phyloP scores from a whole-genome alignment of 2,329 filamentous ascomycete genomes.

The Xylariaceae sp. region DNA sequence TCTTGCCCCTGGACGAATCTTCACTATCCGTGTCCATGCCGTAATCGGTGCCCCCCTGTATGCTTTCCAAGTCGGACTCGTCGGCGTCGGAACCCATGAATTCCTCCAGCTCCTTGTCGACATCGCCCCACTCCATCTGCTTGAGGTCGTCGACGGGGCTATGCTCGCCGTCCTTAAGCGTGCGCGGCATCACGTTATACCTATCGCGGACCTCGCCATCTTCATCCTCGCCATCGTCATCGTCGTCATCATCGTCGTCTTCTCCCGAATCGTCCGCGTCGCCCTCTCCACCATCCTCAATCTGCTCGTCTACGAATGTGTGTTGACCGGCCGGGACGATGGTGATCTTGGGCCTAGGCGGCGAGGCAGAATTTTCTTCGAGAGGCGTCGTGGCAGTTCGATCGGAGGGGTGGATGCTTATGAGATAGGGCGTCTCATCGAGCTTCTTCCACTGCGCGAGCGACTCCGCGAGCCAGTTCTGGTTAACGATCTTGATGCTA shows the following conservation, averaged over 20 bases:
- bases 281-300: constrained; percentile 46
- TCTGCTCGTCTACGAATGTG: constrained; percentile 29
- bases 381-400: constrained; percentile 43
- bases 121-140: constrained; percentile 40
- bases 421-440: constrained; percentile 76
- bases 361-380: constrained; percentile 38
- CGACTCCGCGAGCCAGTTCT: constrained; percentile 85
- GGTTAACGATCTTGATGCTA: constrained; percentile 87
- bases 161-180: constrained; percentile 46
- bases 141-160: constrained; percentile 38
- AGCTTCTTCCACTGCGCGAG: constrained; percentile 82
- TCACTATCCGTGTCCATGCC: constrained; percentile 38
- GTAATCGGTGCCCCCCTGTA: constrained; percentile 30
- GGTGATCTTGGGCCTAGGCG: constrained; percentile 49
- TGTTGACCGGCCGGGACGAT: constrained; percentile 35
- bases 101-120: constrained; percentile 66
- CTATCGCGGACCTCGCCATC: constrained; percentile 44
- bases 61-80: constrained; percentile 49
- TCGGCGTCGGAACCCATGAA: constrained; percentile 60
- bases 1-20: constrained; percentile 36
- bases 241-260: constrained; percentile 39
- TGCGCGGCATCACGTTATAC: constrained; percentile 53
- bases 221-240: constrained; percentile 39
- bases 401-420: constrained; percentile 74
- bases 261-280: constrained; percentile 46